A percentile compares a stretch with the other conserved stretches of the same genome.
These are phyloP conservation scores for Neurospora sp. DNA, from an alignment of 2,329 filamentous ascomycete genomes.

Conservation along the genomic window DNA sequence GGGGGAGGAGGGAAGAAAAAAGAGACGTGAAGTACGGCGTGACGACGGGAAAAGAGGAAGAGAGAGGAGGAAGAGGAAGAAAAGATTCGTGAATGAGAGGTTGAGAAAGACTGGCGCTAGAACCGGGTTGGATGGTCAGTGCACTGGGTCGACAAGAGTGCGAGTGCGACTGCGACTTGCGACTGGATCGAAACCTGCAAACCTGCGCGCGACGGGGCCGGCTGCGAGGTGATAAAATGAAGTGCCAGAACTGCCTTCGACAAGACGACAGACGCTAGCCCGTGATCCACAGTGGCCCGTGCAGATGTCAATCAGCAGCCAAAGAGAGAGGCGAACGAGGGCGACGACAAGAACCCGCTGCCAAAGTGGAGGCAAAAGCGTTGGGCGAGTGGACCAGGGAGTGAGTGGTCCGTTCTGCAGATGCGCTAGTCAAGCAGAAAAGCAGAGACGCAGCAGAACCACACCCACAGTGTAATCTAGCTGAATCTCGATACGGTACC, in stretches of 20 bases:
- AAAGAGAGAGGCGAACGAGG: neutral
- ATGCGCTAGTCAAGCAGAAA: neutral
- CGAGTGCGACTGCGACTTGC: neutral
- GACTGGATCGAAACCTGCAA: neutral
- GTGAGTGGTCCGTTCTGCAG: neutral
- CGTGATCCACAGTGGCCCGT: neutral
- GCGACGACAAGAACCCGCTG: neutral
- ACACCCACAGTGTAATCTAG: neutral
- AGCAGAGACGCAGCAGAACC: neutral
- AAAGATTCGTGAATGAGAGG: constrained; percentile 3
- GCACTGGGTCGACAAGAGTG: constrained; percentile 2
- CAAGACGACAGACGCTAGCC: neutral
- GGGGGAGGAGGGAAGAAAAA: constrained; percentile 9
- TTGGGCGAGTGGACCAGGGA: neutral
- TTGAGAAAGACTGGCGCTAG: constrained; percentile 12
- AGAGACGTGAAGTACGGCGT: constrained; percentile 10
- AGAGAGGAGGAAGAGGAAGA: constrained; percentile 9
- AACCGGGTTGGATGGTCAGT: constrained; percentile 6
- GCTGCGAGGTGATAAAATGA: neutral
- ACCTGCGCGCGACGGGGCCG: neutral
- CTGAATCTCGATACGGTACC: neutral
- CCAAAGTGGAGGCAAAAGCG: neutral
- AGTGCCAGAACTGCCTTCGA: neutral
- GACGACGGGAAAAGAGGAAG: constrained; percentile 11
- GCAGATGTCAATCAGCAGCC: neutral